Evolutionary conservation across 75 land plant species (phyloP).

Genomic region (Sequoiadendron giganteum): DNA sequence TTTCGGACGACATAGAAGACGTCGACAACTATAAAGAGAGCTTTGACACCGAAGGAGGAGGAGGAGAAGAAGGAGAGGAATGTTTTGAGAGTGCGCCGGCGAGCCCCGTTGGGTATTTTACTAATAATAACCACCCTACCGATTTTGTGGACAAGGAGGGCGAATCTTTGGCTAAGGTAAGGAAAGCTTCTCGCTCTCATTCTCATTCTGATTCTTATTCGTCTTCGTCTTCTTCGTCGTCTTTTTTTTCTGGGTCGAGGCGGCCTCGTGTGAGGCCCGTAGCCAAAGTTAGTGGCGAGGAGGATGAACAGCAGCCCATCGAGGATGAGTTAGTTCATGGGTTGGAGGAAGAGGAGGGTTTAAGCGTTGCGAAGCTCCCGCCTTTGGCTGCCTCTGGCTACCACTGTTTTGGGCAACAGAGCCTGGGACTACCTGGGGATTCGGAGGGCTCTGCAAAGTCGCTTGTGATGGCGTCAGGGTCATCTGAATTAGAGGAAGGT

Average conservation of each 20-base stretch:
- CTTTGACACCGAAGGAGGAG: neutral
- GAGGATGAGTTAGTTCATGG: neutral
- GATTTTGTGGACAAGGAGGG: neutral
- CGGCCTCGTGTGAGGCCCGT: neutral
- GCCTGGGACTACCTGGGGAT: neutral
- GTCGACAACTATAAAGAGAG: neutral
- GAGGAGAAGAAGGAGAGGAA: neutral
- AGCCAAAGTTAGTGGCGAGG: conserved; percentile 7
- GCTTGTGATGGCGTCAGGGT: neutral
- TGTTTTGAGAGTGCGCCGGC: neutral
- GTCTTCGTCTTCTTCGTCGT: neutral
- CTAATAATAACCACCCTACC: neutral
- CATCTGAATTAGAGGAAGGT: neutral
- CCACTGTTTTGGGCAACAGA: neutral
- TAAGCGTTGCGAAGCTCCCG: neutral
- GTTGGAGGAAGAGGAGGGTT: conserved; percentile 1
- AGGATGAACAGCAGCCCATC: neutral
- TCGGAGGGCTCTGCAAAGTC: neutral
- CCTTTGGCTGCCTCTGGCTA: neutral
- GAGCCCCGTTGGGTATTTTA: neutral
- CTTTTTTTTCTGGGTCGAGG: neutral
- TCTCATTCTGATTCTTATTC: neutral
- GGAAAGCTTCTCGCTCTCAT: neutral
- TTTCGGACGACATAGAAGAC: neutral
- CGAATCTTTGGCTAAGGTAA: neutral